Evolutionary conservation across 2,329 filamentous ascomycete genomes (phyloP).

Genomic region (Calcarisporium arbuscula): DNA sequence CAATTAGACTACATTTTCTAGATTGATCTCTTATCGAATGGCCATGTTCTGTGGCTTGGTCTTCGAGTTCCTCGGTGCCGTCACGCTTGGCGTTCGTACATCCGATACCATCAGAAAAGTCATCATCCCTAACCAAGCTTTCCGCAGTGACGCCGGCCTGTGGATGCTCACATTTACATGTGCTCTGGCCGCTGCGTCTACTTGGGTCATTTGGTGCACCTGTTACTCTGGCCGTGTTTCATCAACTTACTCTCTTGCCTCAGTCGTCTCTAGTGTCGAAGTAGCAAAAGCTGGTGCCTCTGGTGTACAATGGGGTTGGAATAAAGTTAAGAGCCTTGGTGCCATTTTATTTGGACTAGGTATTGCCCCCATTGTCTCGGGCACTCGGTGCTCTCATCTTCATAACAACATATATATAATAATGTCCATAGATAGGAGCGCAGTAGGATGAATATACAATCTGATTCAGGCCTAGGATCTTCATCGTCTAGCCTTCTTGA

Average conservation of each 20-base stretch:
- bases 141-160: slow-evolving; percentile 55
- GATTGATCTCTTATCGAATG: slow-evolving; percentile 59
- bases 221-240: slow-evolving; percentile 66
- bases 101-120: slow-evolving; percentile 76
- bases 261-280: slow-evolving; percentile 62
- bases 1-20: too few relatives aligned
- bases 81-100: slow-evolving; percentile 61
- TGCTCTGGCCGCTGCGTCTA: slow-evolving; percentile 56
- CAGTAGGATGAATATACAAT: too few relatives aligned
- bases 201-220: slow-evolving; percentile 79
- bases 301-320: slow-evolving; percentile 62
- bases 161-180: slow-evolving; percentile 64
- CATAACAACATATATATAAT: too few relatives aligned
- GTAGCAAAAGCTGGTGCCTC: slow-evolving; percentile 58
- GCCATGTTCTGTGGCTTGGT: slow-evolving; percentile 61
- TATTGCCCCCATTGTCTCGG: slow-evolving; percentile 63
- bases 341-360: slow-evolving; percentile 61
- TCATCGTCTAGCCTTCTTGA: too few relatives aligned
- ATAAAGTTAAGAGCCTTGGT: slow-evolving; percentile 58
- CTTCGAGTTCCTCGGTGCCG: slow-evolving; percentile 63
- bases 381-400: slow-evolving; percentile 62
- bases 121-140: slow-evolving; percentile 57
- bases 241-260: slow-evolving; percentile 66
- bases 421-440: too few relatives aligned
- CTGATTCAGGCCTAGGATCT: too few relatives aligned